These are phyloP conservation scores for Blastocrithidia nonstop DNA, from an alignment of 208 protist genomes.

Conservation along the genomic window DNA sequence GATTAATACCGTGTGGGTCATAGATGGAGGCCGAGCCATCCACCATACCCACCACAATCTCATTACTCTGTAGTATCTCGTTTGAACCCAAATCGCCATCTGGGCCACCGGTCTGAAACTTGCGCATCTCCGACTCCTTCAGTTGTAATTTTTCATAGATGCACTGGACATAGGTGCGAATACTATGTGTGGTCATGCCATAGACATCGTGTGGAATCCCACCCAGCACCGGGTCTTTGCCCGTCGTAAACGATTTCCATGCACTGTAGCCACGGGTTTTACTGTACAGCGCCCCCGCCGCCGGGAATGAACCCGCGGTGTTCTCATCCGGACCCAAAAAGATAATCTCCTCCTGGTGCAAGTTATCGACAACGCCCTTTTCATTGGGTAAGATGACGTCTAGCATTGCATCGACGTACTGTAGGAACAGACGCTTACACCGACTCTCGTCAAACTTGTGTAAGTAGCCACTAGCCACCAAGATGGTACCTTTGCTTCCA, in stretches of 20 bases:
- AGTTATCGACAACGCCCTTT: slow-evolving; percentile 62
- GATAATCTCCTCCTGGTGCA: slow-evolving; percentile 82
- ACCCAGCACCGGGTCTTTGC: slow-evolving; percentile 83
- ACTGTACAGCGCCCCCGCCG: slow-evolving; percentile 55
- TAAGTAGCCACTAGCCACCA: slow-evolving; percentile 61
- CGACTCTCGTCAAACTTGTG: slow-evolving; percentile 52
- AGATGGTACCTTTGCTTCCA: slow-evolving; percentile 91
- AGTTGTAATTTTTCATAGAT: slow-evolving; percentile 76
- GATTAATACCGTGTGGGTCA: slow-evolving; percentile 86
- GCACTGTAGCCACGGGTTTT: slow-evolving; percentile 69
- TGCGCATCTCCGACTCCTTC: slow-evolving; percentile 80
- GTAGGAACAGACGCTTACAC: slow-evolving; percentile 79
- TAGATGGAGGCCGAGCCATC: slow-evolving; percentile 90
- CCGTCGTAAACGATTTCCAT: slow-evolving; percentile 95
- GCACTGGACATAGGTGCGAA: slow-evolving; percentile 87
- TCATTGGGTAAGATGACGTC: slow-evolving; percentile 83
- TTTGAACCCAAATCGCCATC: slow-evolving; percentile 95
- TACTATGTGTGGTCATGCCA: slow-evolving; percentile 92
- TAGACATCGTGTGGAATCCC: slow-evolving; percentile 93
- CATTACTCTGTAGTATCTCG: slow-evolving; percentile 88
- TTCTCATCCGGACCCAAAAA: slow-evolving; percentile 94
- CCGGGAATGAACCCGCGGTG: slow-evolving; percentile 81
- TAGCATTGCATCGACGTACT: slow-evolving; percentile 89
- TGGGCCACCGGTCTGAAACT: slow-evolving; percentile 92
- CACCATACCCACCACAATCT: slow-evolving; percentile 86